Percentiles rank a stretch among this genome's conserved stretches.
phyloP scores from a whole-genome alignment of 2,329 filamentous ascomycete species.

The Colletotrichum sp. region DNA sequence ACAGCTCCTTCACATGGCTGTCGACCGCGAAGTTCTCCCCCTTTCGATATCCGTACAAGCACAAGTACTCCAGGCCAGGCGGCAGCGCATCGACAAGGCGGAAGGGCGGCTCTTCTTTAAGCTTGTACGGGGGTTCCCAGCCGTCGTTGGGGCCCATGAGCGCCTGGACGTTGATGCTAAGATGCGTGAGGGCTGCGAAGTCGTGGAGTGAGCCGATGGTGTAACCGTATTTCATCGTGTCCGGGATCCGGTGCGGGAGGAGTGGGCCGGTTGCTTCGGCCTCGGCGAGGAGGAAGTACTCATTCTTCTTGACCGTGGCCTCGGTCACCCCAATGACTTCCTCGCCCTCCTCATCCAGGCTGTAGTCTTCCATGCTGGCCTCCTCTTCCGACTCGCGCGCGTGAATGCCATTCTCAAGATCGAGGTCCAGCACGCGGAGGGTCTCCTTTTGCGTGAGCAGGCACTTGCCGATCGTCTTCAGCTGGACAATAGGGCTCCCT shows the following conservation, averaged over 20 bases:
- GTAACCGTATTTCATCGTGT: not conserved
- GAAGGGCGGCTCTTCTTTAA: not conserved
- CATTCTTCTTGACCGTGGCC: conserved; percentile 28
- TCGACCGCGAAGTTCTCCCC: conserved; percentile 1
- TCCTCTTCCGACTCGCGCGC: not conserved
- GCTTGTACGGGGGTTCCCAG: not conserved
- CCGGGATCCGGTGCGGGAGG: not conserved
- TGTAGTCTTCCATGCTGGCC: not conserved
- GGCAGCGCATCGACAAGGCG: conserved; percentile 17
- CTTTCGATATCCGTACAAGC: conserved; percentile 16
- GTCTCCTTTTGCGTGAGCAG: conserved; percentile 5
- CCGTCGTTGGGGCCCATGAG: not conserved
- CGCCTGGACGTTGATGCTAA: not conserved
- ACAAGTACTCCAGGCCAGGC: conserved; percentile 11
- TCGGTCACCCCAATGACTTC: conserved; percentile 32
- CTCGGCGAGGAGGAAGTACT: not conserved
- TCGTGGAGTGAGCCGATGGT: conserved; percentile 13
- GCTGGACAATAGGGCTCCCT: not conserved
- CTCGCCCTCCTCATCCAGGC: not conserved
- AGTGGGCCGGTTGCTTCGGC: not conserved
- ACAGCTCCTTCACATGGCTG: conserved; percentile 1
- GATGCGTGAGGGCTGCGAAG: conserved; percentile 2
- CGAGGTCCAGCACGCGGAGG: conserved; percentile 10
- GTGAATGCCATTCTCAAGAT: not conserved
- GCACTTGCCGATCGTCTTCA: conserved; percentile 7